Conservation (phyloP, 768 basidiomycete genomes). For the Auricularia sp. region DNA sequence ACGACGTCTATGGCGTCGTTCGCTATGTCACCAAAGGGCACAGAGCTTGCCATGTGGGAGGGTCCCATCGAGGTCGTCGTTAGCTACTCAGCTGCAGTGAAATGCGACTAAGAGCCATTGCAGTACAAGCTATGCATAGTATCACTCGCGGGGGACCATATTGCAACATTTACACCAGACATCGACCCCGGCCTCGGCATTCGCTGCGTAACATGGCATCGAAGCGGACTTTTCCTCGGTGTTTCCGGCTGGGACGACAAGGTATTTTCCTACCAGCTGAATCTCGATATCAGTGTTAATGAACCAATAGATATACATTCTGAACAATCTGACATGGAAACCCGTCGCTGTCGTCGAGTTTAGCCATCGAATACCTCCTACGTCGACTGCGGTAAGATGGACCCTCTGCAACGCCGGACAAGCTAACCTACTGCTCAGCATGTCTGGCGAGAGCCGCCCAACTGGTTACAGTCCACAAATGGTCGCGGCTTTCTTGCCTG, state of each 20-base stretch:
- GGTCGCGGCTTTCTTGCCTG: constrained; percentile 85
- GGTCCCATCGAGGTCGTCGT: constrained; percentile 62
- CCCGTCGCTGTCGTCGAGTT: constrained; percentile 53
- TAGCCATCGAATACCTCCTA: constrained; percentile 40
- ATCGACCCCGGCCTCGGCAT: constrained; percentile 81
- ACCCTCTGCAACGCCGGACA: not conserved
- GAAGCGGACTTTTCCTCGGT: constrained; percentile 69
- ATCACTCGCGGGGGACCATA: constrained; percentile 50
- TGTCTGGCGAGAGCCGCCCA: constrained; percentile 76
- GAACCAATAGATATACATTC: constrained; percentile 50
- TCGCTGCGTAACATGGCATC: constrained; percentile 74
- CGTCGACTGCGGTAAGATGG: not conserved
- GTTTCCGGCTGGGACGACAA: constrained; percentile 87
- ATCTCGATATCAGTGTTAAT: not conserved
- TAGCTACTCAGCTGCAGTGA: constrained; percentile 3
- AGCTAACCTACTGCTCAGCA: constrained; percentile 31
- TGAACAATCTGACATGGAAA: constrained; percentile 71
- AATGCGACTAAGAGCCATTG: not conserved
- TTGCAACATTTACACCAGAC: constrained; percentile 59
- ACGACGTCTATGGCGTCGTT: constrained; percentile 64
- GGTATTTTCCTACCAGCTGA: constrained; percentile 25
- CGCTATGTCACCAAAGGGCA: constrained; percentile 66
- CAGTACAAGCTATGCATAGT: constrained; percentile 72
- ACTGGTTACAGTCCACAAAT: constrained; percentile 76
- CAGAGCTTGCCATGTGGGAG: constrained; percentile 73